Conservation (phyloP, 352 stramenopile genomes). For the Pythium phragmiticola region DNA sequence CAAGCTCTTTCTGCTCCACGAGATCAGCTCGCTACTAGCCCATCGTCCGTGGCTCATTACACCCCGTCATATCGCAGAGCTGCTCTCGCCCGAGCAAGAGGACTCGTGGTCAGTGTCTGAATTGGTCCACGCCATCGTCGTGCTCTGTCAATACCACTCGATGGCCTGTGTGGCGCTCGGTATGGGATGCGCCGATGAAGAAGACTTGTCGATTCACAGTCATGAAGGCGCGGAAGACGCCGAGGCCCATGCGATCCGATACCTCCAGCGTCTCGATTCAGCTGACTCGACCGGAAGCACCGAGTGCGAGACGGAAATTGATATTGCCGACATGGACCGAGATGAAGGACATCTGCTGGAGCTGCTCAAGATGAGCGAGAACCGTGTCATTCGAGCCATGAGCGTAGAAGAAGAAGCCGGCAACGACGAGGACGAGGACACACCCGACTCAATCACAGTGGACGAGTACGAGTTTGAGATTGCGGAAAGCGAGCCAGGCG, state of each 20-base stretch:
- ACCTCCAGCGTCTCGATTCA: slow-evolving; percentile 21
- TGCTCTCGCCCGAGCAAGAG: slow-evolving; percentile 66
- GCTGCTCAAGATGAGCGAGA: slow-evolving; percentile 57
- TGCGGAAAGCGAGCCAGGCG: slow-evolving; percentile 50
- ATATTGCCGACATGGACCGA: slow-evolving; percentile 70
- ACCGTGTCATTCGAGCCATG: slow-evolving; percentile 7
- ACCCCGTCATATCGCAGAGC: slow-evolving; percentile 66
- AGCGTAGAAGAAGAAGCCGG: slow-evolving; percentile 53
- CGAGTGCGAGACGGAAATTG: slow-evolving; percentile 47
- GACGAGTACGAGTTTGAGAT: slow-evolving; percentile 44
- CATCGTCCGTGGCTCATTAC: slow-evolving; percentile 86
- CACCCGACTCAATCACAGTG: slow-evolving; percentile 3
- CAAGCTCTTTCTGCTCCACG: slow-evolving; percentile 83
- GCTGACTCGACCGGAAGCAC: slow-evolving; percentile 40
- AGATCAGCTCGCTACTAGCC: slow-evolving; percentile 78
- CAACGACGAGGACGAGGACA: slow-evolving; percentile 17
- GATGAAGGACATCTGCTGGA: slow-evolving; percentile 72
- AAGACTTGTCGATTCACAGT: slow-evolving; percentile 67
- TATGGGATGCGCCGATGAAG: slow-evolving; percentile 72
- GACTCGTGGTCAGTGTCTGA: slow-evolving; percentile 87
- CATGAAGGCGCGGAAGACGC: slow-evolving; percentile 49
- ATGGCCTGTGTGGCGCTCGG: slow-evolving; percentile 80
- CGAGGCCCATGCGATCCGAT: slow-evolving; percentile 23
- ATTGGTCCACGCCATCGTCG: slow-evolving; percentile 84
- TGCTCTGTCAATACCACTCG: slow-evolving; percentile 81